Evolutionary conservation across 257 asterid genomes (phyloP), one percentile per base, ranked within the genome.

Genomic region (Solanum verrucosum): DNA sequence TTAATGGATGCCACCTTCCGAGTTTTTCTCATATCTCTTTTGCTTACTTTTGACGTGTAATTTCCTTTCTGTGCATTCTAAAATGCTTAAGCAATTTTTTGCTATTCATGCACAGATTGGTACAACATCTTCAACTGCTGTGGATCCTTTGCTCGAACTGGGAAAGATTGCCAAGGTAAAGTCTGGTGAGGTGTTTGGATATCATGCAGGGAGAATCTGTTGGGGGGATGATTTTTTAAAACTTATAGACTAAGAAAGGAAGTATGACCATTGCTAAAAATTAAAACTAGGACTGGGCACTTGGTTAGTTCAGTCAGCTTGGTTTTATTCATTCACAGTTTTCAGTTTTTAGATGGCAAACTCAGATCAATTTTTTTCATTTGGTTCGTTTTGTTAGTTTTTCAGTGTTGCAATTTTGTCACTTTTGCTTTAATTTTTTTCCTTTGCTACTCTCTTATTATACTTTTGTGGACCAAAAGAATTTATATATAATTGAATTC

Each of bases 91-190:
- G 86, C 44, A 49, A 40, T 68, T 27, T 85, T 88, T 89, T 84
- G 83, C 82, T 87, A 18, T 37, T 83, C 89, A 72, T 67, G 52
- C 90, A 87, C 92, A 97, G 99, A 96, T 96, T 81, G 99, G 99
- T 71, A 95, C 96, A 40, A 97, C 98, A 82, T 97, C 99, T 37
- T 97, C 99, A 86, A 92, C 98, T 27, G 98, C 98, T 86, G 98
- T 97, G 89, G 98, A 97, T 93, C 98, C 98, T 71, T 91, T 97
- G 93, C 93, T 87, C 83, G 96, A 90, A 40, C 88, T 96, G 60
- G 98, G 96, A 88, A 92, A 91, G 87, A 92, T 95, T 89, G 40
- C 97, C 60, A 93, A 92, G 92, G 99, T 97, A 85, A 90, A 44
- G 70, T 15, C 49, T 86, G 40, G 81, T 63, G 40, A 40, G 27